Evolutionary conservation across 202 grass and related monocot species (phyloP).

Genomic region (Miscanthus sacchariflorus): DNA sequence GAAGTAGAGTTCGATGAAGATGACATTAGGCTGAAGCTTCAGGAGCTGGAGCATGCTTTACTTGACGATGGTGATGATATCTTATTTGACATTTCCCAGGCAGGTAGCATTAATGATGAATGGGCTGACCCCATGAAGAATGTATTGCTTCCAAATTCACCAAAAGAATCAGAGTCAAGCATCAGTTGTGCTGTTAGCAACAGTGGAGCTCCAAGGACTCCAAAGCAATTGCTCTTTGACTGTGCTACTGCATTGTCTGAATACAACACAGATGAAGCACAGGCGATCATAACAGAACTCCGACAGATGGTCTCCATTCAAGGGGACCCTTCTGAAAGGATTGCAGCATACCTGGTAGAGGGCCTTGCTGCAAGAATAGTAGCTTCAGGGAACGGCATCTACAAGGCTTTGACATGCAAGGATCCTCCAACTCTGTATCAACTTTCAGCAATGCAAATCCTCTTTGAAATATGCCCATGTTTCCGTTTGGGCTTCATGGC

Average conservation of each 20-base stretch:
- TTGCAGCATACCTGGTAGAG: slow-evolving; percentile 92
- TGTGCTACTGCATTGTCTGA: slow-evolving; percentile 78
- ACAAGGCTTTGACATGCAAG: slow-evolving; percentile 93
- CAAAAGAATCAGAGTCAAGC: slow-evolving; percentile 94
- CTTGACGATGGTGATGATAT: slow-evolving; percentile 71
- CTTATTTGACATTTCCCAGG: slow-evolving; percentile 68
- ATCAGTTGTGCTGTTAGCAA: slow-evolving; percentile 71
- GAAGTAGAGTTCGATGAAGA: slow-evolving; percentile 79
- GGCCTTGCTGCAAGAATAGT: slow-evolving; percentile 92
- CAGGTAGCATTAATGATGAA: slow-evolving; percentile 61
- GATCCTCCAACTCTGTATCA: slow-evolving; percentile 87
- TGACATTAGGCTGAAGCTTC: slow-evolving; percentile 86
- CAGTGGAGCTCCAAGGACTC: slow-evolving; percentile 59
- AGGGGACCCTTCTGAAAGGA: slow-evolving; percentile 85
- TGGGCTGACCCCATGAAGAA: slow-evolving; percentile 81
- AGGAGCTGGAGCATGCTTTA: slow-evolving; percentile 90
- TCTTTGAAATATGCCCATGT: slow-evolving; percentile 94
- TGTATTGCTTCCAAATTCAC: slow-evolving; percentile 66
- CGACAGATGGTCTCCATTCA: slow-evolving; percentile 90
- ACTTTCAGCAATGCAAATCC: slow-evolving; percentile 97
- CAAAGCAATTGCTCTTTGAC: slow-evolving; percentile 88
- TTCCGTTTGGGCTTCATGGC: slow-evolving; percentile 93
- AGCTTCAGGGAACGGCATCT: slow-evolving; percentile 81
- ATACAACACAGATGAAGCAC: slow-evolving; percentile 77
- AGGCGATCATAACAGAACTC: slow-evolving; percentile 82